These are phyloP conservation scores for Thelephora terrestris DNA, from an alignment of 1,284 basidiomycete species.

Conservation along the genomic window DNA sequence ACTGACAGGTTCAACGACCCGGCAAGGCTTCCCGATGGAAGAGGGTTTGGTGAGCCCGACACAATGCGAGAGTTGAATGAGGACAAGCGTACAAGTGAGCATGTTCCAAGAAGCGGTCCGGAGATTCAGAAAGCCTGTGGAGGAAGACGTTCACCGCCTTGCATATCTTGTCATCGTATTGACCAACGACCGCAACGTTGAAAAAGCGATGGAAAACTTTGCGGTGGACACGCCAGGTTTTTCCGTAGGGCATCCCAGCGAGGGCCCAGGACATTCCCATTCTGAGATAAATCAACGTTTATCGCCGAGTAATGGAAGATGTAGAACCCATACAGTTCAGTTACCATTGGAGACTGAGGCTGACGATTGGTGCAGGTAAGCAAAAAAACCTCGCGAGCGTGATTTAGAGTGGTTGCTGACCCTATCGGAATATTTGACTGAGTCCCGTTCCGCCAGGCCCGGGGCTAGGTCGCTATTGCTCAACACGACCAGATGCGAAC, in stretches of 20 bases:
- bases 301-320: background rate
- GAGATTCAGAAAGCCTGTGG: constrained; percentile 3
- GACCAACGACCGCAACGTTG: background rate
- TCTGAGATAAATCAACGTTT: background rate
- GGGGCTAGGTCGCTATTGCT: constrained; percentile 15
- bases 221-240: constrained; percentile 1
- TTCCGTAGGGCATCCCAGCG: constrained; percentile 3
- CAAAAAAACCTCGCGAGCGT: too few species aligned
- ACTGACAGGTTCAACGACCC: constrained; percentile 22
- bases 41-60: constrained; percentile 2
- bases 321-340: background rate
- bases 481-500: constrained; percentile 16
- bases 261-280: background rate
- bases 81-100: constrained; percentile 1
- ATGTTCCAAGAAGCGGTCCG: background rate
- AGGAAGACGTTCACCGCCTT: constrained; percentile 8
- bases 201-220: constrained; percentile 3
- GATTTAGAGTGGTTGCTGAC: background rate
- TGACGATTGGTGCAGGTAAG: background rate
- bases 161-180: background rate
- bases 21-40: constrained; percentile 15
- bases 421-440: constrained; percentile 21
- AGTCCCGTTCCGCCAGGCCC: constrained; percentile 18
- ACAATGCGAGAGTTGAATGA: constrained; percentile 8
- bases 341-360: background rate